Evolutionary conservation across 1,284 basidiomycete genomes (phyloP), one percentile per base, ranked within the genome.

Genomic region (Papiliotrema terrestris): DNA sequence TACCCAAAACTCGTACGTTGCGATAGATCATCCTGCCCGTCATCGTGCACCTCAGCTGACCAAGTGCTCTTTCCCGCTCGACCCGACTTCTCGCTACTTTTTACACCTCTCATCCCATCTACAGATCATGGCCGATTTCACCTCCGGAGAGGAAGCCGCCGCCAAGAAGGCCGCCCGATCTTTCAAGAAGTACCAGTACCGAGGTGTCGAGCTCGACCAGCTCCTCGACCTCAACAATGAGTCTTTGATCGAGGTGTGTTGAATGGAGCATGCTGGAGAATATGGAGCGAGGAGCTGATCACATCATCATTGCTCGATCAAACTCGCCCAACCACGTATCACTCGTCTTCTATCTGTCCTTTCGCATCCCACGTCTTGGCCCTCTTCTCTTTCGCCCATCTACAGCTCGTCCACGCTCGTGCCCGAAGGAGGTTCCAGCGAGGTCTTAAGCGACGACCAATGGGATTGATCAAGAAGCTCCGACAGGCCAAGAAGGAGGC

Each of bases 401-500:
- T 45, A 68, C 78, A 94, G 87, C 86, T 99, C 78, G 95, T 99
- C 67, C 95, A 98, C 79, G 92, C 95, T 66, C 94, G 96, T 79
- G 96, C 95, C 57, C 92, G 96, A 74, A 86, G 96, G 79, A 91
- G 94, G 80, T 98, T 99, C 88, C 89, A 93, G 80, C 91, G 96
- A 70, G 96, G 96, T 72, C 87, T 99, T 70, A 98, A 98, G 84
- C 90, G 94, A 81, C 88, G 88, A 79, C 95, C 96, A 51, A 89
- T 98, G 88, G 92, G 92, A 67, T 86, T 99, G 72, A 98, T 99
- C 80, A 98, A 98, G 86, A 98, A 98, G 81, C 84, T 99, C 67
- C 90, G 96, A 79, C 97, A 96, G 81, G 91, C 96, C 63, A 98
- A 98, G 87, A 97, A 95, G 83, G 94, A 98, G 80, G 91, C 93